These are phyloP conservation scores for Rhodotorula glutinis DNA, from an alignment of 1,284 basidiomycete genomes.

Conservation along the genomic window DNA sequence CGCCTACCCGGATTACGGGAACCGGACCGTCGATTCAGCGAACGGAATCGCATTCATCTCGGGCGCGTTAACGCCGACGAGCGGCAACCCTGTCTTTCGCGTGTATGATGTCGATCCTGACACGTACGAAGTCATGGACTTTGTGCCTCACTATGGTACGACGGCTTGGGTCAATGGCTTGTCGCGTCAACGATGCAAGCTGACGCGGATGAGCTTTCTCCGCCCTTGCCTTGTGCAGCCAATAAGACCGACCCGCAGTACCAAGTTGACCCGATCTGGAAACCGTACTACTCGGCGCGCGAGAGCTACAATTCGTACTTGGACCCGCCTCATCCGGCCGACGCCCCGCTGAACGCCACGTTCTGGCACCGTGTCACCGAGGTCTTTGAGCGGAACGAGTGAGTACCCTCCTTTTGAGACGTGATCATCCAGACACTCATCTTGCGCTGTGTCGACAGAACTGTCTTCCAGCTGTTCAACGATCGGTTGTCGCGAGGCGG, in stretches of 20 bases:
- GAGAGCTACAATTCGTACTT: conserved; percentile 48
- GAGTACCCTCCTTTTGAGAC: conserved; percentile 49
- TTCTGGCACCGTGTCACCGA: conserved; percentile 65
- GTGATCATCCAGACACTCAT: no score
- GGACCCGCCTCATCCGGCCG: conserved; percentile 15
- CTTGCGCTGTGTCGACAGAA: no score
- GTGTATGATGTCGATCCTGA: conserved; percentile 58
- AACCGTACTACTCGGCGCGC: conserved; percentile 60
- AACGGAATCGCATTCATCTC: conserved; percentile 56
- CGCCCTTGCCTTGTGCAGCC: conserved; percentile 41
- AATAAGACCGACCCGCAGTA: conserved; percentile 38
- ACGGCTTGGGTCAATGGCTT: not conserved
- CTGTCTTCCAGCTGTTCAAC: conserved; percentile 35
- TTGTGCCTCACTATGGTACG: conserved; percentile 48
- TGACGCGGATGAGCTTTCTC: not conserved
- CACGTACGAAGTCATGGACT: conserved; percentile 58
- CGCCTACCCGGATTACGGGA: conserved; percentile 57
- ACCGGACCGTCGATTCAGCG: conserved; percentile 55
- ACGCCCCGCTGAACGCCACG: conserved; percentile 50
- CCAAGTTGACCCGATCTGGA: conserved; percentile 54
- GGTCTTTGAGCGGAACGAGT: conserved; percentile 55
- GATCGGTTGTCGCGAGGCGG: conserved; percentile 28
- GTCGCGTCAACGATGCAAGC: no score
- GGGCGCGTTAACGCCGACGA: conserved; percentile 59
- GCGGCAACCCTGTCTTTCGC: conserved; percentile 58